A percentile compares a stretch with the other conserved stretches of the same genome.
These are phyloP conservation scores for Picea abies DNA, from an alignment of 83 land plant species.

Conservation along the genomic window DNA sequence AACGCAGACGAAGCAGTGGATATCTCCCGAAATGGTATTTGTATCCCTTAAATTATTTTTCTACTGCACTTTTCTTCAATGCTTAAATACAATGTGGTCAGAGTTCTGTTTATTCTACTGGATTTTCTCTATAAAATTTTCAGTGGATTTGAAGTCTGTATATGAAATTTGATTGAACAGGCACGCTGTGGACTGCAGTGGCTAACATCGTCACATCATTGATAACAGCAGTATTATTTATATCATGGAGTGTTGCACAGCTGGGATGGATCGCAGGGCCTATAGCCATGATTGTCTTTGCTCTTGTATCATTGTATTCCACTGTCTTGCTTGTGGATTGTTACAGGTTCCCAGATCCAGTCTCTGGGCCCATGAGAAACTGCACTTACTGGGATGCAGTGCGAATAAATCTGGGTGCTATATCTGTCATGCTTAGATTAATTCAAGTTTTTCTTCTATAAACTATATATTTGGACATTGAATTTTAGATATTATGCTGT, in stretches of 20 bases:
- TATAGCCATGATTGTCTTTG: constrained; percentile 29
- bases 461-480: neutral
- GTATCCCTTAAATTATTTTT: too few species aligned
- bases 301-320: constrained; percentile 32
- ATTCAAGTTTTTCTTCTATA: neutral
- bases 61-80: too few species aligned
- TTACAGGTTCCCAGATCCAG: constrained; percentile 44
- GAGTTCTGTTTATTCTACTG: too few species aligned
- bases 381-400: constrained; percentile 45
- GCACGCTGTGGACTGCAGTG: constrained; percentile 50
- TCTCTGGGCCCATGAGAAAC: constrained; percentile 29
- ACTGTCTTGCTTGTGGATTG: constrained; percentile 39
- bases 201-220: constrained; percentile 53
- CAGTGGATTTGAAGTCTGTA: too few species aligned
- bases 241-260: constrained; percentile 63
- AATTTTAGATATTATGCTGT: neutral
- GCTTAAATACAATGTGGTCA: too few species aligned
- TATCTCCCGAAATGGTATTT: too few species aligned
- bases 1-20: too few species aligned
- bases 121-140: too few species aligned
- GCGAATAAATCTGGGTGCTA: constrained; percentile 22
- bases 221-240: constrained; percentile 40
- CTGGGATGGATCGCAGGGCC: constrained; percentile 72
- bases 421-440: neutral
- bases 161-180: constrained; percentile 18